A percentile compares a stretch with the other conserved stretches of the same genome.
Conservation (phyloP, 441 rosid genomes). For the Codiaeum variegatum region DNA sequence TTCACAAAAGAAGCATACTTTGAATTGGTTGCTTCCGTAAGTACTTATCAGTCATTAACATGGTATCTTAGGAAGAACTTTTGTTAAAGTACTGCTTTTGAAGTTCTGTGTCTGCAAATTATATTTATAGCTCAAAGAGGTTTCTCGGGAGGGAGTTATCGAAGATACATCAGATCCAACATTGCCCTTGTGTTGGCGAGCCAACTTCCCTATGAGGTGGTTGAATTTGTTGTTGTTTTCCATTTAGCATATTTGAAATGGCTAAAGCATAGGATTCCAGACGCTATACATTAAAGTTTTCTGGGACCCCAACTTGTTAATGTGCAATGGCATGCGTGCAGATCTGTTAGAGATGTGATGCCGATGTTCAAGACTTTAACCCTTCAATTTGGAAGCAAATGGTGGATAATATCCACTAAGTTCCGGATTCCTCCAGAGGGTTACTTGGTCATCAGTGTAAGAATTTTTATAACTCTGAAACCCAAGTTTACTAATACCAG, state of each 20-base stretch:
- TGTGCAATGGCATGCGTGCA: conserved; percentile 32
- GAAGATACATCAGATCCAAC: conserved; percentile 57
- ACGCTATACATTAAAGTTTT: not conserved
- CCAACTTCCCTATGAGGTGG: conserved; percentile 59
- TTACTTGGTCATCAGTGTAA: conserved; percentile 74
- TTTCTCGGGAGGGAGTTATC: conserved; percentile 40
- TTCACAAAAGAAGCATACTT: conserved; percentile 66
- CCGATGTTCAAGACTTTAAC: conserved; percentile 69
- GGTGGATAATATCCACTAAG: conserved; percentile 74
- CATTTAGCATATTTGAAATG: not conserved
- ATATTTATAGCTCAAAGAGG: conserved; percentile 52
- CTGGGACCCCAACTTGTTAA: conserved; percentile 9
- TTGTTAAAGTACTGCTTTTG: not conserved
- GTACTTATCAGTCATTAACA: conserved; percentile 26
- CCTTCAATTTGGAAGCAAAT: conserved; percentile 76
- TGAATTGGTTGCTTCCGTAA: conserved; percentile 65
- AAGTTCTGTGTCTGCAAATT: conserved; percentile 2
- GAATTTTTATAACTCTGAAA: conserved; percentile 19
- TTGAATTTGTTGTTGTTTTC: not conserved
- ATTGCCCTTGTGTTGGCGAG: conserved; percentile 73
- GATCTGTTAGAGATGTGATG: conserved; percentile 60
- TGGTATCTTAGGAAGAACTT: not conserved
- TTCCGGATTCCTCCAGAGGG: conserved; percentile 71
- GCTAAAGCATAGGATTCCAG: not conserved
- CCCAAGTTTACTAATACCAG: not conserved